phyloP scores from a whole-genome alignment of 2,329 filamentous ascomycete genomes.

The Pseudogymnoascus sp. region DNA sequence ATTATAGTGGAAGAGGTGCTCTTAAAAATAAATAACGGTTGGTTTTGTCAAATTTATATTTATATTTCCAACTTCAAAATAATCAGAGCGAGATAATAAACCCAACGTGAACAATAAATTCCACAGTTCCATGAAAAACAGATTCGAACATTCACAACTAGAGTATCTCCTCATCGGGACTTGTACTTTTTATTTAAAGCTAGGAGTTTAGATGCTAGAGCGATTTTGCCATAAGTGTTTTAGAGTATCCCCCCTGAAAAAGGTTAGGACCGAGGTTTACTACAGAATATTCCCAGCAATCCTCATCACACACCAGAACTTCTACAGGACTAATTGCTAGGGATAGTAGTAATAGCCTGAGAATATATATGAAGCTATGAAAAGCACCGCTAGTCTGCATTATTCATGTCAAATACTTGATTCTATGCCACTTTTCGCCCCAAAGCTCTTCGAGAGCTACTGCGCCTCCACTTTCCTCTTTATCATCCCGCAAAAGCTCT shows the following conservation, averaged over 20 bases:
- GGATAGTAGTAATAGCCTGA: too few relatives aligned
- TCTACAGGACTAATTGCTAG: too few relatives aligned
- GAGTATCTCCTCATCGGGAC: background rate
- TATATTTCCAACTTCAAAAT: background rate
- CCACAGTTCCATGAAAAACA: background rate
- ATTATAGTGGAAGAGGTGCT: background rate
- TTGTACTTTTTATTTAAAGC: background rate
- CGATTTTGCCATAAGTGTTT: background rate
- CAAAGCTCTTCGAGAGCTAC: background rate
- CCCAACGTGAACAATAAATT: background rate
- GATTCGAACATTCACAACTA: background rate
- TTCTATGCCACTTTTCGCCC: too few relatives aligned
- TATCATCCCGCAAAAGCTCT: conserved; percentile 80
- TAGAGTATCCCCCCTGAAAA: background rate
- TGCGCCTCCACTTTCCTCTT: conserved; percentile 39
- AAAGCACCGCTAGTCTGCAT: too few relatives aligned
- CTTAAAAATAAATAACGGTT: background rate
- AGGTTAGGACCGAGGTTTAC: too few relatives aligned
- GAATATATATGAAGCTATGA: too few relatives aligned
- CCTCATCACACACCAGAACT: too few relatives aligned
- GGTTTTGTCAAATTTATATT: background rate
- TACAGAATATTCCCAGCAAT: background rate
- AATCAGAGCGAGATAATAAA: background rate
- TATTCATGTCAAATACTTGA: too few relatives aligned
- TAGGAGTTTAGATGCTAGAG: background rate